phyloP scores from a whole-genome alignment of 768 basidiomycete genomes.

The Termitomyces sp. region DNA sequence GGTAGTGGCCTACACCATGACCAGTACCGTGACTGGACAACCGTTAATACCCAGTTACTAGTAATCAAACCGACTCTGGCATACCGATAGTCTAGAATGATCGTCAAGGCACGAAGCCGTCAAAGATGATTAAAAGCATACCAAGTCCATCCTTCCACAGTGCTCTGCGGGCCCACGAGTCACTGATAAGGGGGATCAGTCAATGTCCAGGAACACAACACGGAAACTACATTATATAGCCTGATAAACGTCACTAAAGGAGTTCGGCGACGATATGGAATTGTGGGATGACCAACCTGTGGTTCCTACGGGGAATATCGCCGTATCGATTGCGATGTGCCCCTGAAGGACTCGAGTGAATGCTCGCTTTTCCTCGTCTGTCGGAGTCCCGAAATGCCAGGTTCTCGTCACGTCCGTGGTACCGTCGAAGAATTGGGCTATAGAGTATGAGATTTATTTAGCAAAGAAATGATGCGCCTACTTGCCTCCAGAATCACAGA shows the following conservation, averaged over 20 bases:
- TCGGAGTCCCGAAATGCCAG: constrained; percentile 88
- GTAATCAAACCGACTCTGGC: background rate
- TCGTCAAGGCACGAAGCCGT: background rate
- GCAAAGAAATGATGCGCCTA: no score
- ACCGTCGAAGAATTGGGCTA: constrained; percentile 56
- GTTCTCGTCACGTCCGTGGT: constrained; percentile 95
- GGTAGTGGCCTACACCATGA: constrained; percentile 91
- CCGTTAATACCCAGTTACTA: background rate
- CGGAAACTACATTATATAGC: constrained; percentile 47
- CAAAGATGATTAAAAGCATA: constrained; percentile 25
- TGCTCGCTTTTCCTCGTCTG: constrained; percentile 76
- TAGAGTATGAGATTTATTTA: background rate
- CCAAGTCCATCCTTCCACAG: constrained; percentile 89
- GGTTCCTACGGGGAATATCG: constrained; percentile 78
- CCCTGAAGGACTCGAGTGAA: constrained; percentile 93
- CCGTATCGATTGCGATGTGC: constrained; percentile 85
- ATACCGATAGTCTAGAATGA: constrained; percentile 53
- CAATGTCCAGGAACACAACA: background rate
- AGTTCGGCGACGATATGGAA: background rate
- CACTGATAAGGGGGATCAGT: constrained; percentile 40
- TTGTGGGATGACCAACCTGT: constrained; percentile 44
- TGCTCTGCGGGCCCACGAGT: constrained; percentile 73
- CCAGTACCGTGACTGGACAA: constrained; percentile 79
- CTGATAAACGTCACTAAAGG: constrained; percentile 24
- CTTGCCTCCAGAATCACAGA: constrained; percentile 81